Evolutionary conservation across 164 flowering plant species (phyloP), one percentile per base, ranked within the genome.

Genomic region (Taxillus chinensis): DNA sequence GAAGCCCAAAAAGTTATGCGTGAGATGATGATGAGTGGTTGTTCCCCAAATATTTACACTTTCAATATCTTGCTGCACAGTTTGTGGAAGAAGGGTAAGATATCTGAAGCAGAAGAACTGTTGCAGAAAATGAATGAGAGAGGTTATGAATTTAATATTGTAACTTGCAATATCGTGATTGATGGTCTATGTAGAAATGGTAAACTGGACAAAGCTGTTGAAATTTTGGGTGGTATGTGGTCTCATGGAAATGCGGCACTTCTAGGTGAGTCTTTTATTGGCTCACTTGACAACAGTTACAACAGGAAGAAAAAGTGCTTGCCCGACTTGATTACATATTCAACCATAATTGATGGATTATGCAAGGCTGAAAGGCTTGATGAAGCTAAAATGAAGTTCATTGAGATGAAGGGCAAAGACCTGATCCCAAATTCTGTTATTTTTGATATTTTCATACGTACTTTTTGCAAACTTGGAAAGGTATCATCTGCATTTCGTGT

Each of bases 31-130:
- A 70, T 64, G 42, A 74, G 67, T 56, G 78, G 80, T 17, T 84
- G 88, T 73, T 74, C 71, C 45, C 97, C 96, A 51, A 89, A 82
- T 65, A 70, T 68, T 45, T 78, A 79, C 61, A 89, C 90, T 46
- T 93, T 90, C 73, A 90, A 93, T 77, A 82, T 82, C 68, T 78
- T 93, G 83, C 78, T 93, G 68, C 85, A 84, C 55, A 93, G 96
- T 71, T 75, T 93, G 14, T 90, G 87, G 87, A 84, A 79, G 67
- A 80, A 83, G 70, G 87, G 89, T 45, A 85, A 70, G 64, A 65
- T 68, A 59, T 66, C 69, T 43, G 99, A 93, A 70, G 99, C 97
- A 59, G 92, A 90, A 72, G 72, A 75, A 49, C 71, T 93, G 73
- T 77, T 93, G 73, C 84, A 82, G 64, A 89, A 81, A 80, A 90